Conservation (phyloP, 768 basidiomycete species). For the Termitomyces sp. region DNA sequence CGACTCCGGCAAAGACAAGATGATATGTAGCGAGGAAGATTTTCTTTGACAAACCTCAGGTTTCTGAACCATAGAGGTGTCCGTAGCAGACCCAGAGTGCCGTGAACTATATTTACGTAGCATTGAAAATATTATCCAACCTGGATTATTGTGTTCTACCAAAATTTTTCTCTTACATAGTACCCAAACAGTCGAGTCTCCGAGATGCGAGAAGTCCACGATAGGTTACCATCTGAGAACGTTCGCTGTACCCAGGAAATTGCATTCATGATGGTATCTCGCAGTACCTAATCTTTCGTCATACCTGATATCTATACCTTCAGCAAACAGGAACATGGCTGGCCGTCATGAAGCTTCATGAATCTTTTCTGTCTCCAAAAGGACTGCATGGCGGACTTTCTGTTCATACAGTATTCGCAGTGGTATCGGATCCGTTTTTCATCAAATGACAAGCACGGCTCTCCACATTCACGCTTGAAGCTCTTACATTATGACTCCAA, state of each 20-base stretch:
- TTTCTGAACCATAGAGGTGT: not conserved
- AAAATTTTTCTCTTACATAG: too few relatives aligned
- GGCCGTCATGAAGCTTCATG: constrained; percentile 38
- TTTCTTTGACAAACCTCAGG: not conserved
- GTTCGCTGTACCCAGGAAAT: too few relatives aligned
- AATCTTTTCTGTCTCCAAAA: constrained; percentile 30
- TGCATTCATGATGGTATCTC: not conserved
- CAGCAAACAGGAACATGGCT: constrained; percentile 20
- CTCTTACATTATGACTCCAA: constrained; percentile 31
- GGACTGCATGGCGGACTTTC: constrained; percentile 30
- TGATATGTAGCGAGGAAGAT: not conserved
- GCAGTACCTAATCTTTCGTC: not conserved
- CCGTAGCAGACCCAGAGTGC: too few relatives aligned
- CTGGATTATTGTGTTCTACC: too few relatives aligned
- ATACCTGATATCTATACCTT: not conserved
- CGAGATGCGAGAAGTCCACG: not conserved
- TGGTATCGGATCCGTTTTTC: not conserved
- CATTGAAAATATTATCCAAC: too few relatives aligned
- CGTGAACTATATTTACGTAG: too few relatives aligned
- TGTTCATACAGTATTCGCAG: constrained; percentile 23
- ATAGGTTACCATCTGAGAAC: not conserved
- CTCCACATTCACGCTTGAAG: too few relatives aligned
- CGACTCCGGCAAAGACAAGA: not conserved
- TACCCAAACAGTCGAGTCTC: too few relatives aligned
- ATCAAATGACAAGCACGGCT: constrained; percentile 34